A percentile compares a stretch with the other conserved stretches of the same genome.
Conservation (phyloP, 805 yeast species). For the Isabelozyma rhagii region DNA sequence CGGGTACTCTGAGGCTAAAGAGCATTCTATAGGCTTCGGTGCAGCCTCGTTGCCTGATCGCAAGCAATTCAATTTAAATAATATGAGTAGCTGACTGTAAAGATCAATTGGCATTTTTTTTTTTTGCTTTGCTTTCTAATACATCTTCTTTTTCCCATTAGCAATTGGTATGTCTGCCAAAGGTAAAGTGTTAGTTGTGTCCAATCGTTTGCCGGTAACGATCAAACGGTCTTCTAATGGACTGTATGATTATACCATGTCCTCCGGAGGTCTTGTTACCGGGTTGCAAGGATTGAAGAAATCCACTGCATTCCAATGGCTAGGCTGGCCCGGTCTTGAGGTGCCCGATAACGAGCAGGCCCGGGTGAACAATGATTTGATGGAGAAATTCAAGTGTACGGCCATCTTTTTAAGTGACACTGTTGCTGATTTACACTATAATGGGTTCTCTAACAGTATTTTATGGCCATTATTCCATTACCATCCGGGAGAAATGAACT, state of each 20-base stretch:
- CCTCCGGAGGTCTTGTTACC: constrained; percentile 96
- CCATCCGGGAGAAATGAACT: constrained; percentile 98
- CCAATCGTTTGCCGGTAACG: constrained; percentile 94
- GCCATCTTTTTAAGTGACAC: constrained; percentile 88
- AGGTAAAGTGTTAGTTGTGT: constrained; percentile 87
- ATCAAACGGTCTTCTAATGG: constrained; percentile 64
- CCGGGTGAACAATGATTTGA: constrained; percentile 65
- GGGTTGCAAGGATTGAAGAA: constrained; percentile 91
- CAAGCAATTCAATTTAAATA: too few relatives aligned
- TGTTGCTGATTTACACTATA: constrained; percentile 92
- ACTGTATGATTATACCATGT: constrained; percentile 79
- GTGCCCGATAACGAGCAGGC: constrained; percentile 74
- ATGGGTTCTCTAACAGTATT: constrained; percentile 92
- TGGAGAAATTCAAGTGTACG: constrained; percentile 77
- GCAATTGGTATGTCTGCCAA: not conserved
- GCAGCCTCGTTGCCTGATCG: too few relatives aligned
- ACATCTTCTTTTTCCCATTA: not conserved
- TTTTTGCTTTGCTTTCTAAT: not conserved
- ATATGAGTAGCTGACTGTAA: too few relatives aligned
- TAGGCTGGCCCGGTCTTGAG: constrained; percentile 94
- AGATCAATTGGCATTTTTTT: not conserved
- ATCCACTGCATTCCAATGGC: constrained; percentile 86
- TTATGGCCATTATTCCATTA: constrained; percentile 98
- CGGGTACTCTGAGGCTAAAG: too few relatives aligned
- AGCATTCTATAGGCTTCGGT: too few relatives aligned